phyloP scores from a whole-genome alignment of 768 basidiomycete species.

The Rubroboletus pulcherrimus region DNA sequence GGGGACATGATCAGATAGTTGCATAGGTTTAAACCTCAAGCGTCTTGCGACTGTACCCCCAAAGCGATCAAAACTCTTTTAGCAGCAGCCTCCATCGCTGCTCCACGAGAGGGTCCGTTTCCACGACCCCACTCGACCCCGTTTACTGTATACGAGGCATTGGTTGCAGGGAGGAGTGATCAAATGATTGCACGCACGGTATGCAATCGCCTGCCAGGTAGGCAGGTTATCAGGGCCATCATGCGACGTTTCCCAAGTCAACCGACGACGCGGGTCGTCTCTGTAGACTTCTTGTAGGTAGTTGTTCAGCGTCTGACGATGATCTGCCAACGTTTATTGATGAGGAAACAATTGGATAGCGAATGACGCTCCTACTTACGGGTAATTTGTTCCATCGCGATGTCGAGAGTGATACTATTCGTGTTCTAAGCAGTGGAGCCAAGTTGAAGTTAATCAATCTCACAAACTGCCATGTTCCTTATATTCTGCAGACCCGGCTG shows the following conservation, averaged over 20 bases:
- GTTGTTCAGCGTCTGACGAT: conserved; percentile 24
- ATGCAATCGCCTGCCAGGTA: conserved; percentile 23
- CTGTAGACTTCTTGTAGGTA: conserved; percentile 17
- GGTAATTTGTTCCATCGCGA: conserved; percentile 4
- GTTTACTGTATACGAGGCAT: conserved; percentile 14
- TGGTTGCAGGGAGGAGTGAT: not conserved
- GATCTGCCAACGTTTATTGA: conserved; percentile 4
- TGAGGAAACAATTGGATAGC: not conserved
- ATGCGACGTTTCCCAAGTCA: conserved; percentile 16
- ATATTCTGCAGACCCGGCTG: conserved; percentile 13
- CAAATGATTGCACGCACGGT: conserved; percentile 11
- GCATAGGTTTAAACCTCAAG: not conserved
- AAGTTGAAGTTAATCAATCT: not conserved
- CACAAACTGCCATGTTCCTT: conserved; percentile 4
- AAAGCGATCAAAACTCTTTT: conserved; percentile 15
- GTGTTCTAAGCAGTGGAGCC: not conserved
- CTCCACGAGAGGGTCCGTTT: conserved; percentile 11
- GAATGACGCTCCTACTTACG: conserved; percentile 7
- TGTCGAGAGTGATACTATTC: not conserved
- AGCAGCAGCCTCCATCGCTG: conserved; percentile 25
- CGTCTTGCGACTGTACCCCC: not conserved
- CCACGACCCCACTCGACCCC: conserved; percentile 23
- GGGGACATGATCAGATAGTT: not conserved
- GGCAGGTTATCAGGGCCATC: conserved; percentile 22
- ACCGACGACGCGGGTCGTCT: conserved; percentile 8